Base-by-base conservation (phyloP, 1,284 basidiomycete species). In the Schizophyllum amplum region DNA sequence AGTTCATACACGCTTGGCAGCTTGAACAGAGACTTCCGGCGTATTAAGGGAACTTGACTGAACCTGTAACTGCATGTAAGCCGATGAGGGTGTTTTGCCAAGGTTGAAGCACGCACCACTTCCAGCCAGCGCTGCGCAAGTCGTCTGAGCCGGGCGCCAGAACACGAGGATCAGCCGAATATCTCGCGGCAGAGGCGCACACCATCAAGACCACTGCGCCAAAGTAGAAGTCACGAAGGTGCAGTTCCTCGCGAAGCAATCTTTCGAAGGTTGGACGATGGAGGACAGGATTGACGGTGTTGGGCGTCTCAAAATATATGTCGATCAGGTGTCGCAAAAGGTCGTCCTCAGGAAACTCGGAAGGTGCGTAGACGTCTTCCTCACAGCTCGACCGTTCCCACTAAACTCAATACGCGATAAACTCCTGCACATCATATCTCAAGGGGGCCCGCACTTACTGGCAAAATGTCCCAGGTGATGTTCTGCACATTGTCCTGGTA, bases 61-160 rank as follows among this genome's bases (percentile, higher is more conserved):
- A 50, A 50, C 48, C 48, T 50, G 48, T 9, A 15, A n/a, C 48
- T 9, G 3, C 21, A 11, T 50, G 13, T 24, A 15, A 22, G 4
- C 17, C 33, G 33, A 9, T 4, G 13, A 3, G 48, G 20, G 9
- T 9, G 22, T 9, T 20, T 11, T 20, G 11, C 13, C 2, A 42
- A 3, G 33, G 11, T 17, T 4, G 27, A 5, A 42, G 33, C 33
- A 9, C 33, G 11, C 17, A 42, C 33, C 80, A 90, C 56, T 79
- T 79, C 85, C 86, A 90, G 0, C 88, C 88, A 4, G 76, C 73
- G 1, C 83, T 83, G 54, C 81, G 76, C 22, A 66, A 66, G 11
- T 69, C 62, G 7, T 63, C 64, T 51, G 74, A 65, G 24, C 66
- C 75, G 11, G 75, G 71, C 4, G 20, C 15, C 48, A 50, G 48